Evolutionary conservation across 169 alveolate species (phyloP).

Genomic region (Eimeria mitis): DNA sequence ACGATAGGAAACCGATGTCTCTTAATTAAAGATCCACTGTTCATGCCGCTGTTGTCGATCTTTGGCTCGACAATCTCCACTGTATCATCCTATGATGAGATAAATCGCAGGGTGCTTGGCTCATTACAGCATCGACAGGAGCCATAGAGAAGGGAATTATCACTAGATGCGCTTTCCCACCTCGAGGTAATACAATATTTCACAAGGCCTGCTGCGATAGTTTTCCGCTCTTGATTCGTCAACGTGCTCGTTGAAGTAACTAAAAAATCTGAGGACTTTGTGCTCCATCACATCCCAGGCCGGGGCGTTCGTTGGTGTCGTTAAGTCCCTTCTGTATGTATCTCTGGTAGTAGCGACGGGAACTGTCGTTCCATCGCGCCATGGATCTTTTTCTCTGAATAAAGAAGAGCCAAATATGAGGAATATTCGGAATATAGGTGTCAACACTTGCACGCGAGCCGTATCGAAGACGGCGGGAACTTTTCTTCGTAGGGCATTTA

Average conservation of each 20-base stretch:
- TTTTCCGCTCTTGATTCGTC: constrained; percentile 90
- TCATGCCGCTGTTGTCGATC: constrained; percentile 90
- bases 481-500: neutral
- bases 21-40: constrained; percentile 91
- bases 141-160: neutral
- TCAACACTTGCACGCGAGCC: neutral
- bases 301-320: constrained; percentile 54
- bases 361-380: constrained; percentile 76
- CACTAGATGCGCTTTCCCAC: neutral
- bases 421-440: neutral
- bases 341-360: constrained; percentile 79
- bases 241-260: constrained; percentile 91
- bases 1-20: constrained; percentile 88
- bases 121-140: neutral
- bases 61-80: constrained; percentile 89
- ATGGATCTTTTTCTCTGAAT: constrained; percentile 50
- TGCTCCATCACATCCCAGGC: constrained; percentile 82
- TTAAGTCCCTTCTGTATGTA: neutral
- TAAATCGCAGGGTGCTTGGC: neutral
- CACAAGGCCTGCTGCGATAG: constrained; percentile 87
- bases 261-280: constrained; percentile 87
- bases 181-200: constrained; percentile 89
- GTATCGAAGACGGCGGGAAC: neutral
- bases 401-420: neutral
- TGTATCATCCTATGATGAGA: constrained; percentile 86